These are phyloP conservation scores for Alternaria infectoria DNA, from an alignment of 2,329 filamentous ascomycete genomes.

Conservation along the genomic window DNA sequence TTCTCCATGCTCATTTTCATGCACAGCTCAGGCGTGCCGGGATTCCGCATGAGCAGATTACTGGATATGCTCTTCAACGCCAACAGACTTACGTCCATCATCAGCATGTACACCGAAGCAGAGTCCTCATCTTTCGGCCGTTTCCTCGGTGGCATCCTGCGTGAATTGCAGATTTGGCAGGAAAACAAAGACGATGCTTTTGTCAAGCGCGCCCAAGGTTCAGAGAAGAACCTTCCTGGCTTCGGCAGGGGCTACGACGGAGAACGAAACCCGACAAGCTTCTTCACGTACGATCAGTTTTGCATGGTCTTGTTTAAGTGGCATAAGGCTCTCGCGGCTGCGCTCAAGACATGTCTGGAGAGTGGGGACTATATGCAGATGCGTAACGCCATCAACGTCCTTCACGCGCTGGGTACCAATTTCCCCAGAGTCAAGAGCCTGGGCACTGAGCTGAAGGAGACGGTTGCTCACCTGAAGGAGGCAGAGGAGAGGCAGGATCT, in stretches of 20 bases:
- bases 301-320: slow-evolving; percentile 85
- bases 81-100: slow-evolving; percentile 78
- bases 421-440: slow-evolving; percentile 93
- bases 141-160: slow-evolving; percentile 82
- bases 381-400: slow-evolving; percentile 87
- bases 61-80: slow-evolving; percentile 85
- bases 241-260: slow-evolving; percentile 77
- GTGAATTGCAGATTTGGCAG: slow-evolving; percentile 86
- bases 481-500: slow-evolving; percentile 71
- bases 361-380: slow-evolving; percentile 97
- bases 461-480: slow-evolving; percentile 67
- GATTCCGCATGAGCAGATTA: slow-evolving; percentile 84
- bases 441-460: slow-evolving; percentile 71
- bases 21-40: slow-evolving; percentile 81
- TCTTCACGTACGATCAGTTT: slow-evolving; percentile 86
- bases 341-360: slow-evolving; percentile 80
- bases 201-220: slow-evolving; percentile 80
- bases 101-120: slow-evolving; percentile 87
- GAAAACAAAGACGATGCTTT: slow-evolving; percentile 71
- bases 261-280: slow-evolving; percentile 71
- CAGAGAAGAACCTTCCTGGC: slow-evolving; percentile 70
- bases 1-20: slow-evolving; percentile 87
- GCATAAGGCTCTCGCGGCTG: slow-evolving; percentile 81
- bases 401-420: slow-evolving; percentile 78
- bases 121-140: slow-evolving; percentile 93